Percentiles rank a stretch among this genome's conserved stretches.
phyloP scores from a whole-genome alignment of 257 asterid species.

The Nicotiana undulata region DNA sequence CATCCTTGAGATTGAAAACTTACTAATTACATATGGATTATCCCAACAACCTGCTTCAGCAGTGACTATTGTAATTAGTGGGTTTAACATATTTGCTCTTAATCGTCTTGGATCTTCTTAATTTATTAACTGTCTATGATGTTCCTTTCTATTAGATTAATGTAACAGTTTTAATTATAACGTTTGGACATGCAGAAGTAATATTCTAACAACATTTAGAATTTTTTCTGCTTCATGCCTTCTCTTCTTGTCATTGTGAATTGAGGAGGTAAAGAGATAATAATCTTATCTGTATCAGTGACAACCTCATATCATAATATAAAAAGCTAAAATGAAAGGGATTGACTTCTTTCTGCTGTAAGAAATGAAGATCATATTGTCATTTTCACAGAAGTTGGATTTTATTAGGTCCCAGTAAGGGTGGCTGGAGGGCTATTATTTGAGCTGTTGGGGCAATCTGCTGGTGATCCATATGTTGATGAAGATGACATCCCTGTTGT shows the following conservation, averaged over 20 bases:
- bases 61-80: background rate
- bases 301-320: background rate
- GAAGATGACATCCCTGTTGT: constrained; percentile 96
- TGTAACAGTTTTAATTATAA: background rate
- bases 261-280: background rate
- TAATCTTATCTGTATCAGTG: background rate
- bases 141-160: background rate
- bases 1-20: background rate
- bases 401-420: constrained; percentile 83
- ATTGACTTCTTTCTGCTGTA: background rate
- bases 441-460: constrained; percentile 96
- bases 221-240: background rate
- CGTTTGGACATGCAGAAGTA: background rate
- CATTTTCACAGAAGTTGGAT: constrained; percentile 8
- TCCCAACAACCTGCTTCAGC: background rate
- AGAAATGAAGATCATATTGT: background rate
- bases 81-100: background rate
- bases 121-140: background rate
- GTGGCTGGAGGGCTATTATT: constrained; percentile 92
- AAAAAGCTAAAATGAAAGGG: background rate
- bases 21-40: background rate
- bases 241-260: background rate
- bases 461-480: constrained; percentile 74
- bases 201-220: background rate
- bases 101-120: background rate